These are phyloP conservation scores for Hyaloscypha variabilis DNA, from an alignment of 495 filamentous ascomycete species.

Conservation along the genomic window DNA sequence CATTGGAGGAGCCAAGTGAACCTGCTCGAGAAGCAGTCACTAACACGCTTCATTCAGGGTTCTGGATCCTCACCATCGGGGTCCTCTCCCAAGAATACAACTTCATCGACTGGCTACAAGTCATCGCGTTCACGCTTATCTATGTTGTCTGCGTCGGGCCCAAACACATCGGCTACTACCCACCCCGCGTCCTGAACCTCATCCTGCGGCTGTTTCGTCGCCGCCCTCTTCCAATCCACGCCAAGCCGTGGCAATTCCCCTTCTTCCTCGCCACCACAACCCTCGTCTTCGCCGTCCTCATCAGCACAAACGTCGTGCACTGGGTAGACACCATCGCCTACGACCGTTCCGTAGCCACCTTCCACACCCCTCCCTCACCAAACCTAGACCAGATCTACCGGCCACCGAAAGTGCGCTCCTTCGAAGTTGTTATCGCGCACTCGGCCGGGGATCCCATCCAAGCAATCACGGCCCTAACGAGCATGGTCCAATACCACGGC, in stretches of 20 bases:
- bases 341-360: slow-evolving; percentile 12
- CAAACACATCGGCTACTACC: slow-evolving; percentile 29
- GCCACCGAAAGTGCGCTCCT: slow-evolving; percentile 18
- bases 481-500: background rate
- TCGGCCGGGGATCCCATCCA: slow-evolving; percentile 14
- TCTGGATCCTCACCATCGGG: slow-evolving; percentile 23
- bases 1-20: slow-evolving; percentile 19
- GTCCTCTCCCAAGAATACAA: slow-evolving; percentile 15
- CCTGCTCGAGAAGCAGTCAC: slow-evolving; percentile 13
- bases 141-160: slow-evolving; percentile 25
- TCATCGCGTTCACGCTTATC: slow-evolving; percentile 19
- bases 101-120: slow-evolving; percentile 27
- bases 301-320: slow-evolving; percentile 24
- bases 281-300: slow-evolving; percentile 22
- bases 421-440: slow-evolving; percentile 30
- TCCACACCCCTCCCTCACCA: slow-evolving; percentile 8
- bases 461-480: slow-evolving; percentile 17
- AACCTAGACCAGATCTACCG: slow-evolving; percentile 21
- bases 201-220: slow-evolving; percentile 17
- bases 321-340: slow-evolving; percentile 25
- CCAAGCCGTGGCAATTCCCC: slow-evolving; percentile 26
- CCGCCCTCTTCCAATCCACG: slow-evolving; percentile 11
- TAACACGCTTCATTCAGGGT: slow-evolving; percentile 24
- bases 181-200: slow-evolving; percentile 21
- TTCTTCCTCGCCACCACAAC: slow-evolving; percentile 19